These are phyloP conservation scores for Citrus inodora DNA, from an alignment of 345 rosid genomes.

Conservation along the genomic window DNA sequence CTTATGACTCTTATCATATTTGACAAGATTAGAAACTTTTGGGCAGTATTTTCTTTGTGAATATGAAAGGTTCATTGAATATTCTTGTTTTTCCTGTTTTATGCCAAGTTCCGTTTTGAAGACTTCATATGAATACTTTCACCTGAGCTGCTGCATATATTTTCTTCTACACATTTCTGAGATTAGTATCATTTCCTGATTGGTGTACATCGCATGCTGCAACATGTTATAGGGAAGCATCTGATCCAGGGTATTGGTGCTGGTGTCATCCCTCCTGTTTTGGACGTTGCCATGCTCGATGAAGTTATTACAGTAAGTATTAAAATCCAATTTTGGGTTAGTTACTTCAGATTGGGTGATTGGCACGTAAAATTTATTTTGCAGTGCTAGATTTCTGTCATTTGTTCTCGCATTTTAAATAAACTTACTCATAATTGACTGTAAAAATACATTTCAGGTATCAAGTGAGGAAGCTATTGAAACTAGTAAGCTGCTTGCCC, in stretches of 20 bases:
- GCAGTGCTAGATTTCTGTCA: neutral
- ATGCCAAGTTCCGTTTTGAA: neutral
- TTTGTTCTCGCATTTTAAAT: neutral
- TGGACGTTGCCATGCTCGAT: conserved; percentile 45
- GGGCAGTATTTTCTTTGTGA: neutral
- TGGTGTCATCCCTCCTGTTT: conserved; percentile 41
- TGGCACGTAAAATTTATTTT: neutral
- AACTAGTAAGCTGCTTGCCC: conserved; percentile 42
- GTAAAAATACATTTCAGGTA: conserved; percentile 25
- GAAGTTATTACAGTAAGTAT: conserved; percentile 47
- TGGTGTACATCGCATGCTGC: neutral
- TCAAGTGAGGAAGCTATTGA: conserved; percentile 53
- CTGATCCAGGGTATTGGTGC: conserved; percentile 62
- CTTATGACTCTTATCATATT: neutral
- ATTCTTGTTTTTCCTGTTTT: neutral
- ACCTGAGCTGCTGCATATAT: neutral
- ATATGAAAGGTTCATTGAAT: neutral
- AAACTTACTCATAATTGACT: neutral
- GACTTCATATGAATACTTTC: neutral
- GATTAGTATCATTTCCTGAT: neutral
- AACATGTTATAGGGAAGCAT: conserved; percentile 39
- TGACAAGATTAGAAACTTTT: neutral
- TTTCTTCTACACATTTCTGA: neutral
- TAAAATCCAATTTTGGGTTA: neutral
- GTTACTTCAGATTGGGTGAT: neutral